Evolutionary conservation across 345 rosid genomes (phyloP), one percentile per base, ranked within the genome.

Genomic region (Brassica incana): DNA sequence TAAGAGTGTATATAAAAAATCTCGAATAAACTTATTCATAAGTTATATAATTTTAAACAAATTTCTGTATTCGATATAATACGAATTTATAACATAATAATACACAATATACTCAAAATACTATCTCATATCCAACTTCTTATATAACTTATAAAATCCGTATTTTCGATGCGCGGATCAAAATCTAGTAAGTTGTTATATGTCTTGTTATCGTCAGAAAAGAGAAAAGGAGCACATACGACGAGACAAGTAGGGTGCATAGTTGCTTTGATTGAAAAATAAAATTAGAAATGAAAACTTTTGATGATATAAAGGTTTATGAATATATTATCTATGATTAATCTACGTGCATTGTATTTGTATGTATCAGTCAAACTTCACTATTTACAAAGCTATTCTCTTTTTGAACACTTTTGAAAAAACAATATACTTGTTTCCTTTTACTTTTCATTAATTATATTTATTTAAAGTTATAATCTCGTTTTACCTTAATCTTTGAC

Each of bases 301-400:
- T 74, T 61, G 75, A 74, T 60, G 33, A 61, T 61, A 60, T 20
- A 59, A 73, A 59, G 38, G 54, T 27, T 73, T 59, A 67, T 45
- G 56, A 59, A 73, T 67, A 50, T 73, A 40, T 73, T 29, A 73
- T 43, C 30, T 78, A 67, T 73, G 82, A 73, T 60, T 73, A 60
- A 60, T 45, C 65, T 65, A 73, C 64, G 78, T 79, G 78, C 78
- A 73, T 35, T 79, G 65, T 59, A 79, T 79, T 66, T 60, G 45
- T 67, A 15, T 79, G 43, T n/a, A 33, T 73, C 65, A 79, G 82
- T 79, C 82, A 79, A 79, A 73, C 65, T 60, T 73, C 74, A 67
- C 40, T 67, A 67, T 73, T 73, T 60, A n/a, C 15, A 20, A 78
- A 79, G 77, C 67, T 20, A 14, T 12, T 66, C 56, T 79, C 73